Evolutionary conservation across 768 basidiomycete species (phyloP).

Genomic region (Suillus subalutaceus): DNA sequence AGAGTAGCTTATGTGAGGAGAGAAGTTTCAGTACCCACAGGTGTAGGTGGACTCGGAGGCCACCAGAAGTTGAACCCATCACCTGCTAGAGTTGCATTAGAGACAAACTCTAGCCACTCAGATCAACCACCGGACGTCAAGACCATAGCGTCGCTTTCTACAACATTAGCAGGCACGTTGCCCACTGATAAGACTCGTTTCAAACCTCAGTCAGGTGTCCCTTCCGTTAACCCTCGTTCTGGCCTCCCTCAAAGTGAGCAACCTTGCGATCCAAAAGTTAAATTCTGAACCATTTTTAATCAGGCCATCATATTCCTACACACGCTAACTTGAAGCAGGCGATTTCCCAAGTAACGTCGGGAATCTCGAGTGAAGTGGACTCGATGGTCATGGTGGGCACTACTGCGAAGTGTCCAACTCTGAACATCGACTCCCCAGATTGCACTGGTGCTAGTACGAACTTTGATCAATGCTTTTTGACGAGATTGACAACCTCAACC

Average conservation of each 20-base stretch:
- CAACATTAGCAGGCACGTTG: neutral
- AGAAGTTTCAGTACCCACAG: no score
- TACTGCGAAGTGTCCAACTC: neutral
- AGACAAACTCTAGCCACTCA: neutral
- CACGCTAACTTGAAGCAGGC: neutral
- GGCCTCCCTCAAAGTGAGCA: neutral
- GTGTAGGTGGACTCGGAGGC: neutral
- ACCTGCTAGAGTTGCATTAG: neutral
- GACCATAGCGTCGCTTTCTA: neutral
- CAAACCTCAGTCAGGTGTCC: neutral
- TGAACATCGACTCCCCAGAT: neutral
- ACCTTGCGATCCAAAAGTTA: no score
- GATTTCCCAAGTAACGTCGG: neutral
- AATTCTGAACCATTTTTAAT: neutral
- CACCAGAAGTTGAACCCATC: neutral
- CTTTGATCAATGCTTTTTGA: neutral
- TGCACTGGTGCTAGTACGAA: slow-evolving; percentile 3
- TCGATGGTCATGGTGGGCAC: neutral
- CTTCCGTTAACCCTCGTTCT: neutral
- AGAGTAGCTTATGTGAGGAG: neutral
- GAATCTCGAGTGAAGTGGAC: neutral
- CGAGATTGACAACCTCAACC: neutral
- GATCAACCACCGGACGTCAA: neutral
- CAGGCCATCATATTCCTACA: neutral
- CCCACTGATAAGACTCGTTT: no score